Evolutionary conservation across 805 yeast species (phyloP), one percentile per base, ranked within the genome.

Genomic region (Danielia oregonensis): DNA sequence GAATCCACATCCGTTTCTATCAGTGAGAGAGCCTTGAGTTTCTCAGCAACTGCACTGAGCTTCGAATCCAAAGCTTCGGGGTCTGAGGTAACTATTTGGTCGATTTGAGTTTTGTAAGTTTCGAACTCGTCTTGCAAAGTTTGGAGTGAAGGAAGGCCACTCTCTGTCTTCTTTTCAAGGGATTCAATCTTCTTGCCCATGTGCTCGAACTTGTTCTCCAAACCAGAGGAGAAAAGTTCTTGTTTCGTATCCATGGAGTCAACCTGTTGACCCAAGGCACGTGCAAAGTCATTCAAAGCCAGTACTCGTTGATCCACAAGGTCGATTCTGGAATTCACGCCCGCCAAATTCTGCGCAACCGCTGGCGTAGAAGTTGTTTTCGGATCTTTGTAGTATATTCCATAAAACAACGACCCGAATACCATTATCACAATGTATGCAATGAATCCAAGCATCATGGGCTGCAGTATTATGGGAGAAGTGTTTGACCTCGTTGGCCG

Each of bases 181-280:
- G 26, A 19, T 5, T 22, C 32, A 3, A 29, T 13, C 4, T n/a
- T 29, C 4, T 22, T 12, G 9, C 22, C 22, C 6, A 19, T 9
- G 9, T 7, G 9, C 9, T 48, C 55, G 23, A 57, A 43, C 24
- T 51, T 51, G 2, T 32, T 22, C 16, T 36, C 36, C n/a, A 51
- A n/a, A 13, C 32, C 30, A 2, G 30, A 24, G n/a, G 42, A 27
- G 18, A 52, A 30, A 7, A 45, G 26, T 6, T 45, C 46, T 19
- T 46, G 46, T 21, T 47, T 49, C 4, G 41, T 16, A n/a, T 48
- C 48, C 2, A 52, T 17, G 12, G 37, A 33, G 17, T 51, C 57
- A 21, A 52, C 52, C 19, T 46, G 49, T 13, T 37, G 36, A 12
- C 48, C 43, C 8, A 57, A 33, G 2, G 44, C 43, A 12, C 22